Conservation (phyloP, 2,329 filamentous ascomycete genomes). For the Exophiala dermatitidis region DNA sequence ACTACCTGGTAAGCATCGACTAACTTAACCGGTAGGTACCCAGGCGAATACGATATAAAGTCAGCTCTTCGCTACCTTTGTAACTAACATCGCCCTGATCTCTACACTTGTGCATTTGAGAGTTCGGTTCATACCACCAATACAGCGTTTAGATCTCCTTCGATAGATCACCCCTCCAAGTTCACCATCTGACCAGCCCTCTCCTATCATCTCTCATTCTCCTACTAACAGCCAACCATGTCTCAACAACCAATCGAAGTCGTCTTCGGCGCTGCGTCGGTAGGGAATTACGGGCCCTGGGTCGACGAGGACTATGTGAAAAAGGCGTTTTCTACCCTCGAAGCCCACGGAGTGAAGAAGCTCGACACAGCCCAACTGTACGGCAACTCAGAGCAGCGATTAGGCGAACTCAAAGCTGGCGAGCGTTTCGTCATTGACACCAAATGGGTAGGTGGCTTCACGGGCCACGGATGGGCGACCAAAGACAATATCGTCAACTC, state of each 20-base stretch:
- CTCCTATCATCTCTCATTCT: background rate
- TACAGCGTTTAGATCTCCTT: too few species aligned
- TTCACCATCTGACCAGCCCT: background rate
- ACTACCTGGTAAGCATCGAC: too few species aligned
- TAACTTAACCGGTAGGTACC: too few species aligned
- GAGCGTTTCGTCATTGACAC: conserved; percentile 43
- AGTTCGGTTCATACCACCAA: too few species aligned
- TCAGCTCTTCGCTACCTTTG: too few species aligned
- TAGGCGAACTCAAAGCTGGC: conserved; percentile 37
- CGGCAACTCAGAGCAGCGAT: conserved; percentile 36
- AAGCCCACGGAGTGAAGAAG: conserved; percentile 15
- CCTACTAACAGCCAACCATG: background rate
- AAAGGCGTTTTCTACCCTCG: conserved; percentile 15
- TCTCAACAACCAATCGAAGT: conserved; percentile 12
- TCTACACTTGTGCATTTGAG: too few species aligned
- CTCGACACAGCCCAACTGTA: conserved; percentile 32
- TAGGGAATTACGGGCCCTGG: conserved; percentile 18
- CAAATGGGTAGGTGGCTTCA: conserved; percentile 37
- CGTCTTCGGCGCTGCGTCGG: conserved; percentile 15
- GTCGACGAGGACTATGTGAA: conserved; percentile 8
- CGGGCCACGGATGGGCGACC: conserved; percentile 19
- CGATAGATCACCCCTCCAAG: too few species aligned
- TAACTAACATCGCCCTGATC: too few species aligned
- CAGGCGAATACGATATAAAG: too few species aligned
- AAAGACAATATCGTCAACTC: conserved; percentile 23